Evolutionary conservation across 176 grass and related monocot genomes (phyloP), one percentile per base, ranked within the genome.

Genomic region (Leersia perrieri): DNA sequence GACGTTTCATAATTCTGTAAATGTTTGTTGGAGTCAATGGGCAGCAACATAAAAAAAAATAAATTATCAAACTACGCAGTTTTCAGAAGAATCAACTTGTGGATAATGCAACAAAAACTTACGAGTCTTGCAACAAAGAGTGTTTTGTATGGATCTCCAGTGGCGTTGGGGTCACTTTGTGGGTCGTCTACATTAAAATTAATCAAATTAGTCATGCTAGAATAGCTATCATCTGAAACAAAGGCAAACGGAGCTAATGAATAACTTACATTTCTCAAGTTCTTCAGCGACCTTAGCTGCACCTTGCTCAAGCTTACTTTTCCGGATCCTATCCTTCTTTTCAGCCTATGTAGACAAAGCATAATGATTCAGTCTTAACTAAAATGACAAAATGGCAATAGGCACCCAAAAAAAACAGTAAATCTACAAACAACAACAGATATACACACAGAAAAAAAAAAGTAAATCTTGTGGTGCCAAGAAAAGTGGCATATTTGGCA

Each of bases 101-200:
- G 12, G 63, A 49, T 34, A 9, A 49, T 16, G 16, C 32, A 49
- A 53, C 12, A 86, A 60, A 58, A 32, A 76, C 94, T 85, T 87
- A 97, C 94, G 68, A 97, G 90, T 76, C 90, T 91, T 66, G 81
- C 91, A 55, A 93, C 90, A 74, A 93, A 93, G 35, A 97, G 88
- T 72, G 94, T 97, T 83, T 97, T 97, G 63, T 93, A 97, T 31
- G 94, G 91, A 75, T 97, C 91, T 60, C 91, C 88, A 30, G 94
- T 93, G 51, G 78, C 83, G 88, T 89, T 97, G 69, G 94, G 91
- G 57, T 97, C 94, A 81, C 80, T 91, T 18, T 80, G 78, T n/a
- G 94, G 94, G 83, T 93, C 88, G 89, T 93, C 94, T 97, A 71
- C 72, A 84, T 71, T 38, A 60, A 84, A 41, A 83, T n/a, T n/a